phyloP scores from a whole-genome alignment of 2,329 filamentous ascomycete genomes.

The Xylariaceae sp. region DNA sequence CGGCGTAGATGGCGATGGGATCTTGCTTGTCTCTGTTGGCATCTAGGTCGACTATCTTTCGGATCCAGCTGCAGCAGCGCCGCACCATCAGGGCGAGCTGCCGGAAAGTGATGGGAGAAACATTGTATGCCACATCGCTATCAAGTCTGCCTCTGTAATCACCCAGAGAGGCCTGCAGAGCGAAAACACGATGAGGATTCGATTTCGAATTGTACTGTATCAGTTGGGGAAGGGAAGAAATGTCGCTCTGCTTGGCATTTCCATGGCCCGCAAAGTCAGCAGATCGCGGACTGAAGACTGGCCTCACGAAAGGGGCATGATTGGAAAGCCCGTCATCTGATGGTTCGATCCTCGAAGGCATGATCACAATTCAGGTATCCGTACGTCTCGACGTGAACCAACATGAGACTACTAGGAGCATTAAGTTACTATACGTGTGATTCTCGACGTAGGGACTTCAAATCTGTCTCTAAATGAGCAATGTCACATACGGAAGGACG shows the following conservation, averaged over 20 bases:
- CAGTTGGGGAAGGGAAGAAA: conserved; percentile 18
- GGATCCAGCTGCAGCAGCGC: conserved; percentile 11
- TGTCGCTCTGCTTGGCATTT: conserved; percentile 1
- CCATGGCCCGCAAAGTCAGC: neutral
- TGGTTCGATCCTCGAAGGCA: no score
- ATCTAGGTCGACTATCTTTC: neutral
- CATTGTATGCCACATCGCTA: conserved; percentile 1
- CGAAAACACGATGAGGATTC: conserved; percentile 17
- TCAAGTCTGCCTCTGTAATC: conserved; percentile 2
- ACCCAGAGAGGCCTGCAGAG: conserved; percentile 17
- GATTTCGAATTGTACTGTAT: conserved; percentile 17
- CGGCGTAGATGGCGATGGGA: conserved; percentile 15
- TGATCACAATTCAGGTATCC: no score
- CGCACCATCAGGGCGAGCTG: conserved; percentile 8
- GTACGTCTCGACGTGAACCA: no score
- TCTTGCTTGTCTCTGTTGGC: neutral
- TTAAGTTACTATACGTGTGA: no score
- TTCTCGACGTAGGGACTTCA: no score
- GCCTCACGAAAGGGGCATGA: conserved; percentile 1
- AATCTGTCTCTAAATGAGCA: no score
- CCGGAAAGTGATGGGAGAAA: conserved; percentile 7
- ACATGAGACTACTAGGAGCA: no score
- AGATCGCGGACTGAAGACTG: conserved; percentile 2
- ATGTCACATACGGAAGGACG: no score
- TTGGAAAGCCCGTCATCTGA: no score